A percentile compares a stretch with the other conserved stretches of the same genome.
phyloP scores from a whole-genome alignment of 768 basidiomycete species.

The Galerina sulciceps region DNA sequence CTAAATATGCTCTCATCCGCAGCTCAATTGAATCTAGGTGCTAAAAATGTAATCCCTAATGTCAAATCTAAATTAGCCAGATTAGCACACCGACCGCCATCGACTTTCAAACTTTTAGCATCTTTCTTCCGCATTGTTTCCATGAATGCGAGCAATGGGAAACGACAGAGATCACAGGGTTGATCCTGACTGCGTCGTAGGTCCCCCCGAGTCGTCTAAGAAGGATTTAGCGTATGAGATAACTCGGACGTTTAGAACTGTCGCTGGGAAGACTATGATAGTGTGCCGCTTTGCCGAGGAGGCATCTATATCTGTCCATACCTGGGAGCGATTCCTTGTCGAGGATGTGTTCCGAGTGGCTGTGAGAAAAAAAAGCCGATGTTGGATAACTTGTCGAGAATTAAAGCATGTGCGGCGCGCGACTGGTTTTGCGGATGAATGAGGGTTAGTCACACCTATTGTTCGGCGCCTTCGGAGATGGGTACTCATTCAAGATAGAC shows the following conservation, averaged over 20 bases:
- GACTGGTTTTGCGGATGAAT: no score
- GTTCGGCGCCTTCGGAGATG: no score
- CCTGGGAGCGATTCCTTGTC: slow-evolving; percentile 8
- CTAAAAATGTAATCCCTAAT: no score
- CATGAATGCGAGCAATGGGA: neutral
- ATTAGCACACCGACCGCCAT: no score
- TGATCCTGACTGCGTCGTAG: neutral
- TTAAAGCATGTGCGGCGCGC: neutral
- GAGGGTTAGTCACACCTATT: no score
- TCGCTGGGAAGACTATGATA: slow-evolving; percentile 7
- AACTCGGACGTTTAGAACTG: neutral
- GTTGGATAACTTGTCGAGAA: neutral
- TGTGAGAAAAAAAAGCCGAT: slow-evolving; percentile 2
- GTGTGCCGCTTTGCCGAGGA: slow-evolving; percentile 11
- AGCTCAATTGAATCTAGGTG: no score
- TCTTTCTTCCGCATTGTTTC: neutral
- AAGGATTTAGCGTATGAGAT: slow-evolving; percentile 3
- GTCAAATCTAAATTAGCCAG: no score
- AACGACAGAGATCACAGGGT: neutral
- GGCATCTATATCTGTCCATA: neutral
- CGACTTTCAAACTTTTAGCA: neutral
- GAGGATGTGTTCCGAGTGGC: slow-evolving; percentile 5
- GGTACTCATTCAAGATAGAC: no score
- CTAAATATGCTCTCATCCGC: no score
- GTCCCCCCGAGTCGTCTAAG: no score